A percentile compares a stretch with the other conserved stretches of the same genome.
Evolutionary conservation across 768 basidiomycete species (phyloP).

Genomic region (Agrocybe pediades): DNA sequence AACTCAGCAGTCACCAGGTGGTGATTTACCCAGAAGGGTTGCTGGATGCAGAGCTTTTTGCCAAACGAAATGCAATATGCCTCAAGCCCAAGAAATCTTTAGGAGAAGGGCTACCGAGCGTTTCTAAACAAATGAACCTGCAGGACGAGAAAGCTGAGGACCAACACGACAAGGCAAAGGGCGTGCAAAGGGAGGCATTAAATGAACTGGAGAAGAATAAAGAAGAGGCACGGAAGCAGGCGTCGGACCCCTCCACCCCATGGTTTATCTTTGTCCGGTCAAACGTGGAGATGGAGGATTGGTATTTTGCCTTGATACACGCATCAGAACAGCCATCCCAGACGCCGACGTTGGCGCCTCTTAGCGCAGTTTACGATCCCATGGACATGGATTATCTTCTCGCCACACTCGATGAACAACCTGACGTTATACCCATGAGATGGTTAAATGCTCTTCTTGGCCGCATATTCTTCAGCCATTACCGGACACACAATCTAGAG

Average conservation of each 20-base stretch:
- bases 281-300: slow-evolving; percentile 95
- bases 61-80: slow-evolving; percentile 88
- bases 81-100: slow-evolving; percentile 52
- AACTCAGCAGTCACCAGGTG: slow-evolving; percentile 79
- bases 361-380: slow-evolving; percentile 67
- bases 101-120: slow-evolving; percentile 44
- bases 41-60: slow-evolving; percentile 87
- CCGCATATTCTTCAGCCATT: slow-evolving; percentile 89
- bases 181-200: slow-evolving; percentile 37
- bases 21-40: slow-evolving; percentile 73
- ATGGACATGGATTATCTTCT: slow-evolving; percentile 85
- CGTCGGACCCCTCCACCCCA: slow-evolving; percentile 55
- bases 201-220: slow-evolving; percentile 41
- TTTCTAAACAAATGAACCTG: slow-evolving; percentile 54
- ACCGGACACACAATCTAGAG: slow-evolving; percentile 82
- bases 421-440: slow-evolving; percentile 95
- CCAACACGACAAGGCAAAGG: slow-evolving; percentile 34
- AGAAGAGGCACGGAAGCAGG: slow-evolving; percentile 51
- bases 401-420: slow-evolving; percentile 84
- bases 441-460: slow-evolving; percentile 97
- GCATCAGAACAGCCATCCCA: slow-evolving; percentile 67
- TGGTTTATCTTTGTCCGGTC: slow-evolving; percentile 95
- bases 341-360: slow-evolving; percentile 59
- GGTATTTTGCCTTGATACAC: slow-evolving; percentile 84
- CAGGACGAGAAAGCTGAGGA: slow-evolving; percentile 33